Conservation (phyloP, 345 rosid genomes). For the Citrus medica region DNA sequence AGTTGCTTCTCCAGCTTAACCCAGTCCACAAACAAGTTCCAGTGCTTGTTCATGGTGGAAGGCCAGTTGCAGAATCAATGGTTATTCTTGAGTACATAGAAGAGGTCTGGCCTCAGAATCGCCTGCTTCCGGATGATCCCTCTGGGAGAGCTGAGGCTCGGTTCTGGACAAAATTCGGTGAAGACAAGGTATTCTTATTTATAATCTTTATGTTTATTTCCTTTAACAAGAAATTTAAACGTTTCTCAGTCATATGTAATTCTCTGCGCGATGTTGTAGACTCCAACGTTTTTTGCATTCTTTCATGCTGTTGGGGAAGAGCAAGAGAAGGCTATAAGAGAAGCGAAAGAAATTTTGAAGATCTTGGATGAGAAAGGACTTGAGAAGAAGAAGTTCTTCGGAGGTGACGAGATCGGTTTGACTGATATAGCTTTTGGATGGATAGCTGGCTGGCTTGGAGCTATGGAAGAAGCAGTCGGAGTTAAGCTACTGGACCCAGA, state of each 20-base stretch:
- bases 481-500: constrained; percentile 19
- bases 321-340: constrained; percentile 27
- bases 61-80: constrained; percentile 27
- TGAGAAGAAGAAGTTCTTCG: constrained; percentile 26
- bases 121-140: constrained; percentile 27
- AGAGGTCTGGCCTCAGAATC: constrained; percentile 24
- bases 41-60: constrained; percentile 33
- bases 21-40: constrained; percentile 43
- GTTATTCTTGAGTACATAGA: constrained; percentile 31
- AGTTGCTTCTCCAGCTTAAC: constrained; percentile 27
- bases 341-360: constrained; percentile 14
- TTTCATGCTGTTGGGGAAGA: constrained; percentile 26
- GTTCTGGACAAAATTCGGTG: constrained; percentile 32
- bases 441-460: constrained; percentile 28
- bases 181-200: constrained; percentile 22
- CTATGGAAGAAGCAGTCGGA: constrained; percentile 25
- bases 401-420: constrained; percentile 22
- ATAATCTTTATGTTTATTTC: background rate
- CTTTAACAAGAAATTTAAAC: background rate
- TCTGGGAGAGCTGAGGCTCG: constrained; percentile 20
- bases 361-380: constrained; percentile 18
- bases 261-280: background rate
- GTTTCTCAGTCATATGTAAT: background rate
- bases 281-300: constrained; percentile 14
- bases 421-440: constrained; percentile 30